phyloP scores from a whole-genome alignment of 768 basidiomycete species.

The Tricholoma saponaceum region DNA sequence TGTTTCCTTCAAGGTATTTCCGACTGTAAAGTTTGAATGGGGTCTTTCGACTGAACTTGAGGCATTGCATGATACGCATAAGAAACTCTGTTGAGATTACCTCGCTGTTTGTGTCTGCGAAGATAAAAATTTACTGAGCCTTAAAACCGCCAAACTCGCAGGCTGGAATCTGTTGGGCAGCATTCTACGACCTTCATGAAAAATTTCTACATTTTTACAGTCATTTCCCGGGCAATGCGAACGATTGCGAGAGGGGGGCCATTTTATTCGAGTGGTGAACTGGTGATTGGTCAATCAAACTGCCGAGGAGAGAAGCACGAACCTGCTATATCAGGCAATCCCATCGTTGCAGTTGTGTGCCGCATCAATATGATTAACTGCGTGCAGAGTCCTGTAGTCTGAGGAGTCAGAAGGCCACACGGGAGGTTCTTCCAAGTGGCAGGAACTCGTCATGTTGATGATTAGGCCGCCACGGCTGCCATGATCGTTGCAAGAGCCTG shows the following conservation, averaged over 20 bases:
- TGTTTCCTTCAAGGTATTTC: too few species aligned
- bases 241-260: background rate
- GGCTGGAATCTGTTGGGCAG: background rate
- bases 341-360: background rate
- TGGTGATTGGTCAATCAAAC: background rate
- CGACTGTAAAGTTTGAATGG: too few species aligned
- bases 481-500: too few species aligned
- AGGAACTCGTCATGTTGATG: too few species aligned
- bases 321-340: background rate
- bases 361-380: too few species aligned
- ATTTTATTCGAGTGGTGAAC: background rate
- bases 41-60: too few species aligned
- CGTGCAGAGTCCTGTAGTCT: too few species aligned
- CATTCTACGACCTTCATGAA: background rate
- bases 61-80: too few species aligned
- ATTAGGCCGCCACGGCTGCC: too few species aligned
- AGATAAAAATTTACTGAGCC: background rate
- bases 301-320: background rate
- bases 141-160: background rate
- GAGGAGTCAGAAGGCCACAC: too few species aligned
- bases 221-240: background rate
- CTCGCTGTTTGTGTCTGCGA: background rate
- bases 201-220: background rate
- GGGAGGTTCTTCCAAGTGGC: too few species aligned
- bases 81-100: too few species aligned